phyloP scores from a whole-genome alignment of 495 filamentous ascomycete genomes.

The Hypoxylon cercidicola region DNA sequence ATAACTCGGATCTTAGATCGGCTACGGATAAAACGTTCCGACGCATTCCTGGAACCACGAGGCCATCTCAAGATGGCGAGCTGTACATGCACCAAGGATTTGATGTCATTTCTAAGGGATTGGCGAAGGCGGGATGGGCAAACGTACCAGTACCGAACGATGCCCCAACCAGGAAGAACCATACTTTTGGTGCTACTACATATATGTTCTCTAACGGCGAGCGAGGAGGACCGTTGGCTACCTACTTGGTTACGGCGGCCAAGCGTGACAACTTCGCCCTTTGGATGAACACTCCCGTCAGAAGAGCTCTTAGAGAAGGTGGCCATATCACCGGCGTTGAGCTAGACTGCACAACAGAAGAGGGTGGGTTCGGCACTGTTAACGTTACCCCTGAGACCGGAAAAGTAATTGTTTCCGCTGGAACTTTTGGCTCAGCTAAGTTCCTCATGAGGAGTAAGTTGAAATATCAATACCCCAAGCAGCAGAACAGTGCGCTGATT shows the following conservation, averaged over 20 bases:
- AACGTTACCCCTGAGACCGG: constrained; percentile 67
- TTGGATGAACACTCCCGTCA: constrained; percentile 72
- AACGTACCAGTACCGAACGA: constrained; percentile 68
- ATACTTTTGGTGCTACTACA: constrained; percentile 70
- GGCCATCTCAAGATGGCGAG: constrained; percentile 73
- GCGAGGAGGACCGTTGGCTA: constrained; percentile 77
- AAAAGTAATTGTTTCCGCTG: constrained; percentile 74
- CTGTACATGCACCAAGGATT: constrained; percentile 75
- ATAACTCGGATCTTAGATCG: constrained; percentile 67
- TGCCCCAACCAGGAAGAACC: constrained; percentile 71
- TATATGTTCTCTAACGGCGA: constrained; percentile 76
- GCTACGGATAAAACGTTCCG: constrained; percentile 72
- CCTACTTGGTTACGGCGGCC: constrained; percentile 74
- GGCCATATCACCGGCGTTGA: constrained; percentile 74
- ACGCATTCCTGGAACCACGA: constrained; percentile 76
- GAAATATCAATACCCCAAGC: background rate
- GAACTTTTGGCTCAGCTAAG: constrained; percentile 77
- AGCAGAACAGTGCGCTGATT: constrained; percentile 40
- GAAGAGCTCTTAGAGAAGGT: constrained; percentile 71
- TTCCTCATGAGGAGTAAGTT: constrained; percentile 63
- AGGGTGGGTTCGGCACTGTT: constrained; percentile 68
- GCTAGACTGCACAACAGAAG: constrained; percentile 64
- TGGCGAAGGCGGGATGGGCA: constrained; percentile 69
- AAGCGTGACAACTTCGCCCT: constrained; percentile 74
- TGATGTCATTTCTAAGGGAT: constrained; percentile 64